These are phyloP conservation scores for Penicillium brasilianum DNA, from an alignment of 2,329 filamentous ascomycete genomes.

Conservation along the genomic window DNA sequence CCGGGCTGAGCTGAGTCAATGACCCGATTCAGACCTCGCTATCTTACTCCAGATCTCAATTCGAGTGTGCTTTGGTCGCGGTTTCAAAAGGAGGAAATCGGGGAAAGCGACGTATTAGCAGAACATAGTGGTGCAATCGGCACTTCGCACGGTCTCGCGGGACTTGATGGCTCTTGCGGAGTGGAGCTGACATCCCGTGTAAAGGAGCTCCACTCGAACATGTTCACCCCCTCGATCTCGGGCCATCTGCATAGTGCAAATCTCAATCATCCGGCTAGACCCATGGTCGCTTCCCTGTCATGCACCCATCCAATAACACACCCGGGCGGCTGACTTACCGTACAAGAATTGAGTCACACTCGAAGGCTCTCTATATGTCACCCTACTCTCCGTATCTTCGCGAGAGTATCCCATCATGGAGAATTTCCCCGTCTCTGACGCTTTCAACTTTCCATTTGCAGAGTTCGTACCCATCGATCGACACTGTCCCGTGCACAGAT, in stretches of 20 bases:
- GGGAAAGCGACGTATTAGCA: not conserved
- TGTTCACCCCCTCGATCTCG: conserved; percentile 17
- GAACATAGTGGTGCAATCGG: conserved; percentile 3
- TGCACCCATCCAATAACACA: conserved; percentile 10
- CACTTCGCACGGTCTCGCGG: conserved; percentile 5
- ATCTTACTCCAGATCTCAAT: not conserved
- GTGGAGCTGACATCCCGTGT: conserved; percentile 24
- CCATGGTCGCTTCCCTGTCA: conserved; percentile 20
- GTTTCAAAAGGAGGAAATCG: not conserved
- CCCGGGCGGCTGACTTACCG: not conserved
- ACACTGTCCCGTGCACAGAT: conserved; percentile 11
- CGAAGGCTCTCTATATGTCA: not conserved
- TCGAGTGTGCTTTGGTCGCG: not conserved
- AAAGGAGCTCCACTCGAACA: conserved; percentile 14
- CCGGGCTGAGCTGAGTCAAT: not conserved
- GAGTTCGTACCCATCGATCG: conserved; percentile 18
- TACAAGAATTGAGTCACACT: not conserved
- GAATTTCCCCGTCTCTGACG: conserved; percentile 11
- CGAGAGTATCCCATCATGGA: conserved; percentile 3
- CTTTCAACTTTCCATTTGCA: not conserved
- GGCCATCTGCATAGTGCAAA: conserved; percentile 24
- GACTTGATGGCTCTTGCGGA: not conserved
- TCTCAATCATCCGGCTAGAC: conserved; percentile 21
- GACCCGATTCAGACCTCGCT: not conserved
- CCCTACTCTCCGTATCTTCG: not conserved